phyloP scores from a whole-genome alignment of 805 yeast species.

The Lachancea lanzarotensis region DNA sequence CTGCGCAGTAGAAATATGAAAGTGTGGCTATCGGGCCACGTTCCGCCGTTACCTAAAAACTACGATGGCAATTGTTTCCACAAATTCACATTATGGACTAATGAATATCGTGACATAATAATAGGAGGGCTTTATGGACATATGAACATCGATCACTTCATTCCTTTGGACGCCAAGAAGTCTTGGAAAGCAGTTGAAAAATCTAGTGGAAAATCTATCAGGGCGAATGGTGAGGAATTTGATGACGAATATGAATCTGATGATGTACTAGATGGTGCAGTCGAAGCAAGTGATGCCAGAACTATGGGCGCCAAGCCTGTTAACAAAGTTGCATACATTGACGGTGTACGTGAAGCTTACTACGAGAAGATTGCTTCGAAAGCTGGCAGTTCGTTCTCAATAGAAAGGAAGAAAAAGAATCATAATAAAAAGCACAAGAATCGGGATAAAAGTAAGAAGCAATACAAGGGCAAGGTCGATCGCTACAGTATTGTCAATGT shows the following conservation, averaged over 20 bases:
- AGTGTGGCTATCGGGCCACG: constrained; percentile 86
- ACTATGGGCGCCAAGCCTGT: constrained; percentile 59
- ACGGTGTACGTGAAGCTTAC: constrained; percentile 43
- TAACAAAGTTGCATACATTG: constrained; percentile 61
- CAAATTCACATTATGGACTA: constrained; percentile 72
- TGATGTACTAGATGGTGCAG: constrained; percentile 27
- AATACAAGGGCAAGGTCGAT: constrained; percentile 33
- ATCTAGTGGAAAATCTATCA: not conserved
- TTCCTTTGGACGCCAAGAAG: constrained; percentile 64
- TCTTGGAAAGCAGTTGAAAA: constrained; percentile 45
- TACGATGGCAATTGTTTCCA: constrained; percentile 66
- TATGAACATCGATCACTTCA: constrained; percentile 83
- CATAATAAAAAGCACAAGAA: constrained; percentile 12
- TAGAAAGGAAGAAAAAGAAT: constrained; percentile 15
- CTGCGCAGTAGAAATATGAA: constrained; percentile 67
- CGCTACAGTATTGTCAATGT: constrained; percentile 66
- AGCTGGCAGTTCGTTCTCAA: constrained; percentile 1
- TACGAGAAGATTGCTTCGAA: constrained; percentile 44
- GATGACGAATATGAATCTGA: constrained; percentile 26
- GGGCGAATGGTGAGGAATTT: constrained; percentile 6
- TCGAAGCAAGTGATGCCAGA: constrained; percentile 33
- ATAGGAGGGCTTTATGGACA: constrained; percentile 83
- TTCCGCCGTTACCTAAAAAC: constrained; percentile 78
- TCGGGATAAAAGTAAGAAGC: constrained; percentile 28
- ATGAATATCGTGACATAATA: constrained; percentile 77